Percentiles rank a stretch among this genome's conserved stretches.
phyloP scores from a whole-genome alignment of 192 early-diverging fungal genomes.

The Kappamyces sp. region DNA sequence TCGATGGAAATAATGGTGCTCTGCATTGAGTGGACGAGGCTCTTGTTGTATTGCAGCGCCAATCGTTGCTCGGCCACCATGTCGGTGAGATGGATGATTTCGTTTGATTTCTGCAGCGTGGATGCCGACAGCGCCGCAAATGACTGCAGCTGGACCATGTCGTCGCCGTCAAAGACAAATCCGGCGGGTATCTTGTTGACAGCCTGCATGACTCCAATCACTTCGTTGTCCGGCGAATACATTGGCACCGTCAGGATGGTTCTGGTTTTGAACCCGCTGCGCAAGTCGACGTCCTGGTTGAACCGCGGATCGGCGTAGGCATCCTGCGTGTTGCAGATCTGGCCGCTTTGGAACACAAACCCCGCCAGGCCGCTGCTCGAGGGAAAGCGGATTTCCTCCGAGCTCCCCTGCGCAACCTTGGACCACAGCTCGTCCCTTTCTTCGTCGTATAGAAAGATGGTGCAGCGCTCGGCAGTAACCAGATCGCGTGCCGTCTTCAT shows the following conservation, averaged over 20 bases:
- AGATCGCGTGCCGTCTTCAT: conserved; percentile 49
- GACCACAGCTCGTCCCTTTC: conserved; percentile 47
- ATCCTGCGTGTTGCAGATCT: conserved; percentile 43
- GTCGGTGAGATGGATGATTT: conserved; percentile 33
- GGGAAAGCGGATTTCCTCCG: conserved; percentile 47
- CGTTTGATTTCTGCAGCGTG: conserved; percentile 45
- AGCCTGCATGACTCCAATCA: conserved; percentile 46
- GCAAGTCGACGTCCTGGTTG: conserved; percentile 40
- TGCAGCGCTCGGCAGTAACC: conserved; percentile 40
- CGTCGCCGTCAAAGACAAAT: conserved; percentile 34
- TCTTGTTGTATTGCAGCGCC: background rate
- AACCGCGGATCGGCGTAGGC: conserved; percentile 49
- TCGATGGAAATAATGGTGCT: conserved; percentile 29
- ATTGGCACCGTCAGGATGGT: conserved; percentile 52
- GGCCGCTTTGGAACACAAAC: conserved; percentile 40
- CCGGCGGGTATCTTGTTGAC: conserved; percentile 48
- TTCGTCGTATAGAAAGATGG: conserved; percentile 43
- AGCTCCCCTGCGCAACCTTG: conserved; percentile 38
- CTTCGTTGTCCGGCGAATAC: conserved; percentile 25
- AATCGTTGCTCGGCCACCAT: background rate
- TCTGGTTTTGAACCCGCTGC: conserved; percentile 46
- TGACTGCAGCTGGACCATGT: conserved; percentile 31
- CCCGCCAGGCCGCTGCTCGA: conserved; percentile 47
- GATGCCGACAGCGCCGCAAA: conserved; percentile 37
- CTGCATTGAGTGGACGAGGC: conserved; percentile 14